These are phyloP conservation scores for Myxozyma neglecta DNA, from an alignment of 805 yeast genomes.

Conservation along the genomic window DNA sequence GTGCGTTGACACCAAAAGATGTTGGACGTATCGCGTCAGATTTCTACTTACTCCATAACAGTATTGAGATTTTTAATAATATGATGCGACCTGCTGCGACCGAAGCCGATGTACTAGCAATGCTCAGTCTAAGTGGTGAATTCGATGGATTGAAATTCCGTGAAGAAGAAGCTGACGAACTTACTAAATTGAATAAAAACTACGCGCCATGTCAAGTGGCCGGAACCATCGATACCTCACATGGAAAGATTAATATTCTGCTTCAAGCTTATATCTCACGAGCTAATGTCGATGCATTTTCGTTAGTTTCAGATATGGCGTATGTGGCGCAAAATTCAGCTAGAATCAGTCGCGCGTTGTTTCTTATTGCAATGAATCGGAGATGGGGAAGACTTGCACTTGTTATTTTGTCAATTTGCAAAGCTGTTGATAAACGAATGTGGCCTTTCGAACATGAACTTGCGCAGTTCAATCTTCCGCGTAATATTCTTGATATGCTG, in stretches of 20 bases:
- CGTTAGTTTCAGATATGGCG: slow-evolving; percentile 80
- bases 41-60: slow-evolving; percentile 78
- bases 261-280: slow-evolving; percentile 86
- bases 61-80: slow-evolving; percentile 85
- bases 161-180: slow-evolving; percentile 80
- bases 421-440: slow-evolving; percentile 74
- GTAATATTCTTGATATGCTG: slow-evolving; percentile 59
- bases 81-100: slow-evolving; percentile 81
- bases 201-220: slow-evolving; percentile 76
- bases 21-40: slow-evolving; percentile 94
- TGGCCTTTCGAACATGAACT: slow-evolving; percentile 84
- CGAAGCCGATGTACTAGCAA: slow-evolving; percentile 86
- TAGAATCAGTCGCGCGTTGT: slow-evolving; percentile 88
- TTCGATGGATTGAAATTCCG: slow-evolving; percentile 87
- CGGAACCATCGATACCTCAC: slow-evolving; percentile 70
- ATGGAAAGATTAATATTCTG: slow-evolving; percentile 82
- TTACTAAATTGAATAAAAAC: slow-evolving; percentile 53
- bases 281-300: slow-evolving; percentile 69
- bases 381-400: slow-evolving; percentile 86
- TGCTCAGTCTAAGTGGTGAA: slow-evolving; percentile 89
- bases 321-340: slow-evolving; percentile 96
- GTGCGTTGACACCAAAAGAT: slow-evolving; percentile 79
- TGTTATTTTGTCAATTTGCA: slow-evolving; percentile 75
- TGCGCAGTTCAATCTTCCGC: slow-evolving; percentile 73
- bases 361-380: slow-evolving; percentile 80